These are phyloP conservation scores for Spathaspora passalidarum DNA, from an alignment of 805 yeast species.

Conservation along the genomic window DNA sequence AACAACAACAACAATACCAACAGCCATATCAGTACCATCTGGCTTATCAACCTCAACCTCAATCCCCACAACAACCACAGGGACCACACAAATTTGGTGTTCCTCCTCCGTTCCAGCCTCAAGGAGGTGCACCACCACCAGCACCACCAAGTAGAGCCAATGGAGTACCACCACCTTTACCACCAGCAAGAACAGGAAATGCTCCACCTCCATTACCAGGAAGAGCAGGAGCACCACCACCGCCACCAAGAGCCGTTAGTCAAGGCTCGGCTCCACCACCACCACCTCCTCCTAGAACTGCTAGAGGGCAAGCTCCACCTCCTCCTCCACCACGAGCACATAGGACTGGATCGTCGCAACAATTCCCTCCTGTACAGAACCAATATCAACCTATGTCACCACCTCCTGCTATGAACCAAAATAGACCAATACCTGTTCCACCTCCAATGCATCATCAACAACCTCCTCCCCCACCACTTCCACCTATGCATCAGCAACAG, in stretches of 20 bases:
- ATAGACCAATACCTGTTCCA: conserved; percentile 19
- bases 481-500: conserved; percentile 15
- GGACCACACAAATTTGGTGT: background rate
- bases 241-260: conserved; percentile 24
- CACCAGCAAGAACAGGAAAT: conserved; percentile 13
- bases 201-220: conserved; percentile 21
- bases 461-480: conserved; percentile 13
- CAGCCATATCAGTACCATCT: background rate
- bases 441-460: conserved; percentile 14
- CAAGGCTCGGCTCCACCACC: conserved; percentile 20
- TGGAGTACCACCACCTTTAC: conserved; percentile 17
- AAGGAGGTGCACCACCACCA: conserved; percentile 1
- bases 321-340: conserved; percentile 22
- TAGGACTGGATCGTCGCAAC: conserved; percentile 17
- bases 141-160: conserved; percentile 11
- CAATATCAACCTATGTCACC: conserved; percentile 12
- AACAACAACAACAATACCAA: background rate
- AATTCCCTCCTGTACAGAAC: conserved; percentile 12
- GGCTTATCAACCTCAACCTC: conserved; percentile 3
- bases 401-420: background rate
- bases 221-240: conserved; percentile 23
- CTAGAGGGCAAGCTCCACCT: conserved; percentile 20
- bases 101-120: conserved; percentile 4
- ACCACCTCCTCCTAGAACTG: conserved; percentile 19
- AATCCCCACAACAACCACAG: conserved; percentile 2